Evolutionary conservation across 108 stramenopile species (phyloP).

Genomic region (Skeletonema marinoi): DNA sequence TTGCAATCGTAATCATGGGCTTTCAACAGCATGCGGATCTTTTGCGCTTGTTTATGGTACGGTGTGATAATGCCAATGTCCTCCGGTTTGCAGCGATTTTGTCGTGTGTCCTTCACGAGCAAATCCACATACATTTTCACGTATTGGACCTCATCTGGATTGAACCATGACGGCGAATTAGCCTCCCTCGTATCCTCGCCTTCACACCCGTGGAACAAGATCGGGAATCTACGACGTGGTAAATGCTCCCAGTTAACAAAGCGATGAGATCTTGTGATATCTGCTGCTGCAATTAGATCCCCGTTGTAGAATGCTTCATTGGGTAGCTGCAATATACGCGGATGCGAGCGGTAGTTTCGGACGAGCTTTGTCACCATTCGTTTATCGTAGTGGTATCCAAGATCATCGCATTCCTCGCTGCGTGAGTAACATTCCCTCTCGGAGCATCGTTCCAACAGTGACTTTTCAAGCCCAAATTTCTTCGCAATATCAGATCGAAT

Average conservation of each 20-base stretch:
- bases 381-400: slow-evolving; percentile 36
- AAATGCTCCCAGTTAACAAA: slow-evolving; percentile 65
- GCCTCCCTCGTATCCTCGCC: slow-evolving; percentile 71
- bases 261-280: slow-evolving; percentile 40
- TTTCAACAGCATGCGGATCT: slow-evolving; percentile 54
- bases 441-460: slow-evolving; percentile 60
- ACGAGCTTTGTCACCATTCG: slow-evolving; percentile 59
- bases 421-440: slow-evolving; percentile 21
- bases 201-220: slow-evolving; percentile 66
- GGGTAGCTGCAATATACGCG: slow-evolving; percentile 60
- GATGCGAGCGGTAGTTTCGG: slow-evolving; percentile 73
- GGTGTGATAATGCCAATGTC: slow-evolving; percentile 78
- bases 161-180: slow-evolving; percentile 87
- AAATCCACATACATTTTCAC: slow-evolving; percentile 72
- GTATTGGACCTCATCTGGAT: slow-evolving; percentile 69
- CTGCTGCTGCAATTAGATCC: slow-evolving; percentile 48
- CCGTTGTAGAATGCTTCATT: slow-evolving; percentile 62
- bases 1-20: slow-evolving; percentile 54
- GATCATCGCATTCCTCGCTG: slow-evolving; percentile 7
- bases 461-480: slow-evolving; percentile 54
- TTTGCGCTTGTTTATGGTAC: slow-evolving; percentile 67
- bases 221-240: slow-evolving; percentile 53
- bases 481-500: slow-evolving; percentile 52
- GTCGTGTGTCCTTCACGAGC: slow-evolving; percentile 50
- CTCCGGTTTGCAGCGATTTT: slow-evolving; percentile 43